Percentiles rank a stretch among this genome's conserved stretches.
These are phyloP conservation scores for Penicillium odoratum DNA, from an alignment of 495 filamentous ascomycete species.

Conservation along the genomic window DNA sequence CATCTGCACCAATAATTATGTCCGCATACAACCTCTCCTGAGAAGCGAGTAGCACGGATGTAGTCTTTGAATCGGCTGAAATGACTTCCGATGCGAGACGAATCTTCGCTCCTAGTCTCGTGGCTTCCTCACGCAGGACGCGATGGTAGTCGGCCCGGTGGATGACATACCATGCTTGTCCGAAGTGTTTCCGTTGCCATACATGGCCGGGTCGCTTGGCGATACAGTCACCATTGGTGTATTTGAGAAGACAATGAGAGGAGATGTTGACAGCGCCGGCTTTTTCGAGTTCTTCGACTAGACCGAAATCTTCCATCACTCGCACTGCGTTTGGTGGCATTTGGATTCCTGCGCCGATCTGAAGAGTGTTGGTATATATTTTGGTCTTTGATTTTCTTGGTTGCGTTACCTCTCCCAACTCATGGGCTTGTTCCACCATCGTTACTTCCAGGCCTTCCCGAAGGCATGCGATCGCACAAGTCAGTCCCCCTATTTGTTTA, in stretches of 20 bases:
- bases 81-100: background rate
- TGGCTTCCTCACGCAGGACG: slow-evolving; percentile 47
- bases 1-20: background rate
- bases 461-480: slow-evolving; percentile 56
- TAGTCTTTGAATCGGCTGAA: background rate
- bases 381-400: background rate
- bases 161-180: slow-evolving; percentile 31
- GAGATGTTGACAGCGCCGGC: slow-evolving; percentile 19
- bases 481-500: slow-evolving; percentile 27
- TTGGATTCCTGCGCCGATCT: slow-evolving; percentile 47
- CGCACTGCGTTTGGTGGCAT: slow-evolving; percentile 53
- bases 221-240: slow-evolving; percentile 24
- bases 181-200: slow-evolving; percentile 16
- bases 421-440: slow-evolving; percentile 55
- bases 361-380: background rate
- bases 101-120: slow-evolving; percentile 42
- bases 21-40: background rate
- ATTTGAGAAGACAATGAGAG: slow-evolving; percentile 22
- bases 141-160: slow-evolving; percentile 53
- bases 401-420: slow-evolving; percentile 46
- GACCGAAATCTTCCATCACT: slow-evolving; percentile 45
- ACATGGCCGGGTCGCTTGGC: slow-evolving; percentile 23
- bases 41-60: background rate
- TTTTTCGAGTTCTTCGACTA: slow-evolving; percentile 35
- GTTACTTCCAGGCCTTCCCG: slow-evolving; percentile 56